phyloP scores from a whole-genome alignment of 2,329 filamentous ascomycete genomes.

The Corynespora cassiicola region DNA sequence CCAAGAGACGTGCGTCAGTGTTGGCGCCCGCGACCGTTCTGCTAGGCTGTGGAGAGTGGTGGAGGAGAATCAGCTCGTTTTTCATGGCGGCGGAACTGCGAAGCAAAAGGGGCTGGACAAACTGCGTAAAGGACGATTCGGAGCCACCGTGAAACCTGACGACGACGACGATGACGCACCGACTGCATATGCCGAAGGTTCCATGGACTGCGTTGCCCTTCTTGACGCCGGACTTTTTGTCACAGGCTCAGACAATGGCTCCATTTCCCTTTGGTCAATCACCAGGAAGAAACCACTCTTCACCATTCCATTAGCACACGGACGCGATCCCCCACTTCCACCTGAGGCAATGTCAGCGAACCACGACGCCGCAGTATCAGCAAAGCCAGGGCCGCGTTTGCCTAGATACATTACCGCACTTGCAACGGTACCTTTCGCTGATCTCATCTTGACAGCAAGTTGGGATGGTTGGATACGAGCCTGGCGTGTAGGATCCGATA shows the following conservation, averaged over 20 bases:
- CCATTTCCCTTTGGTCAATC: slow-evolving; percentile 83
- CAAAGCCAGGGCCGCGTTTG: slow-evolving; percentile 58
- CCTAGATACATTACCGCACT: slow-evolving; percentile 93
- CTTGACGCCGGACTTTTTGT: slow-evolving; percentile 89
- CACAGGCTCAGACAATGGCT: slow-evolving; percentile 91
- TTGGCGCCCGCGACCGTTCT: slow-evolving; percentile 88
- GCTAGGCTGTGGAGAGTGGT: slow-evolving; percentile 95
- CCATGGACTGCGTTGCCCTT: slow-evolving; percentile 90
- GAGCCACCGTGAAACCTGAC: slow-evolving; percentile 31
- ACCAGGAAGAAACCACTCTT: slow-evolving; percentile 95
- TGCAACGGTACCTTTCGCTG: slow-evolving; percentile 84
- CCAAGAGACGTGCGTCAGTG: slow-evolving; percentile 87
- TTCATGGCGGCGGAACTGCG: slow-evolving; percentile 76
- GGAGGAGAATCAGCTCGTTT: slow-evolving; percentile 94
- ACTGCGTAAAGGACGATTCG: slow-evolving; percentile 42
- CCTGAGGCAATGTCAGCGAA: slow-evolving; percentile 74
- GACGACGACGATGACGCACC: slow-evolving; percentile 46
- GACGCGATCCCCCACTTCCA: slow-evolving; percentile 74
- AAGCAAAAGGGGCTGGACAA: slow-evolving; percentile 47
- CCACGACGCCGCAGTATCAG: slow-evolving; percentile 61
- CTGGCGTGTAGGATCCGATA: slow-evolving; percentile 79
- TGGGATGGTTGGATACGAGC: slow-evolving; percentile 90
- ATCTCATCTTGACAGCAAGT: slow-evolving; percentile 87
- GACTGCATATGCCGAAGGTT: slow-evolving; percentile 71
- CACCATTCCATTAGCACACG: slow-evolving; percentile 81